phyloP scores from a whole-genome alignment of 148 eudicot species.

The Agrostemma githago region DNA sequence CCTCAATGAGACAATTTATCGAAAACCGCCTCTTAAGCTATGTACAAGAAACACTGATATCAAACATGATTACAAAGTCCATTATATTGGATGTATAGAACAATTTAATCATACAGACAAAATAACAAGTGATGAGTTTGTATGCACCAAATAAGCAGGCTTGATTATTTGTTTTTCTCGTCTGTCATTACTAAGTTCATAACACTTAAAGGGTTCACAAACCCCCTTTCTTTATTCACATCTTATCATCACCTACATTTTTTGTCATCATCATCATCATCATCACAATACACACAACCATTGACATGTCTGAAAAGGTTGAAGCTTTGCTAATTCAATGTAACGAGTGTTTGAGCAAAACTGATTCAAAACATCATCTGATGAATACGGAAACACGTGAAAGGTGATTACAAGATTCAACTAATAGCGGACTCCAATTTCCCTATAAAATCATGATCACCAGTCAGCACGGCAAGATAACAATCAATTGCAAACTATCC shows the following conservation, averaged over 20 bases:
- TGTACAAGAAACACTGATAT: not conserved
- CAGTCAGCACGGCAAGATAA: too few relatives aligned
- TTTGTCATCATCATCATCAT: too few relatives aligned
- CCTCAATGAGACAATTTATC: too few relatives aligned
- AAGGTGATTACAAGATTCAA: not conserved
- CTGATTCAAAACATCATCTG: not conserved
- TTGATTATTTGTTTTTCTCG: not conserved
- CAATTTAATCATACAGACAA: not conserved
- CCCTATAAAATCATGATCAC: too few relatives aligned
- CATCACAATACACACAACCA: too few relatives aligned
- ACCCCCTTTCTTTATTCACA: not conserved
- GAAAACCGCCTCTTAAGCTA: not conserved
- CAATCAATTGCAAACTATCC: too few relatives aligned
- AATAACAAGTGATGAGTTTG: not conserved
- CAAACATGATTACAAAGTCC: not conserved
- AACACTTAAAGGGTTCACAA: not conserved
- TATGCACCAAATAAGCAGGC: not conserved
- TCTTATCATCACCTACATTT: not conserved
- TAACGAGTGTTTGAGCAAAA: not conserved
- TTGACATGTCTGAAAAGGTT: not conserved
- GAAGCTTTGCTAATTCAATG: not conserved
- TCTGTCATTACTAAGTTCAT: not conserved
- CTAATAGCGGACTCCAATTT: too few relatives aligned
- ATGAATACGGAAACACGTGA: too few relatives aligned
- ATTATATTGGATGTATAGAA: not conserved